Base-by-base conservation (phyloP, 768 basidiomycete species). In the Cystobasidiopsis lactophilus region DNA sequence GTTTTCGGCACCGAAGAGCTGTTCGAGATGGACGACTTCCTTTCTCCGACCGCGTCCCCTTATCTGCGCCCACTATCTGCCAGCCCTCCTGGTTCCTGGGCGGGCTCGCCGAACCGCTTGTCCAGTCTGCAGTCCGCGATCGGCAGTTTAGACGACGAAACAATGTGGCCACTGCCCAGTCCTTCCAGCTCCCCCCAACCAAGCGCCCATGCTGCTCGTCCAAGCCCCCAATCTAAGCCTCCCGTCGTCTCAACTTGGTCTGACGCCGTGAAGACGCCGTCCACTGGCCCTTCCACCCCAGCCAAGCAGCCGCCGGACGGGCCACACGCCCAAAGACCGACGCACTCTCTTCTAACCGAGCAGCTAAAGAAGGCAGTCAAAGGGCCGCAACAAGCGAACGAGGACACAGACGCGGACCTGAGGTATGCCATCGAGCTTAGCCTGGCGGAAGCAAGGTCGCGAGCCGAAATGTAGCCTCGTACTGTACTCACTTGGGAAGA, bases 351-450 rank as follows among this genome's bases (percentile, higher is more conserved):
- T 18, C 21, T 44, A 29, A 14, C 43, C 21, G 43, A 19, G 16
- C 27, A 52, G 40, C 19, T 50, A 9, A n/a, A 52, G 29, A 14
- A 4, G 23, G 46, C 13, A 45, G 41, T 4, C 19, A 11, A n/a
- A n/a, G 11, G 4, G 5, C 5, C 23, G 14, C 21, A n/a, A 7
- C 21, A 9, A 7, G 29, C 23, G 21, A 26, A 40, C n/a, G 55
- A 56, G 10, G 55, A 56, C 18, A 52, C 52, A 29, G 55, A 56
- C 24, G 55, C 38, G 3, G 55, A 56, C 31, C 38, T 56, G 19
- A 11, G 35, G 19, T 56, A 40, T 38, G 55, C 50, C 1, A n/a
- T 56, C n/a, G 55, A 56, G 38, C 30, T 56, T 5, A 56, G 55
- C 44, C 27, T 50, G 26, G 55, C 43, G 14, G 55, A 56, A 26